Conservation (phyloP, 768 basidiomycete genomes). For the Saitozyma sp. region DNA sequence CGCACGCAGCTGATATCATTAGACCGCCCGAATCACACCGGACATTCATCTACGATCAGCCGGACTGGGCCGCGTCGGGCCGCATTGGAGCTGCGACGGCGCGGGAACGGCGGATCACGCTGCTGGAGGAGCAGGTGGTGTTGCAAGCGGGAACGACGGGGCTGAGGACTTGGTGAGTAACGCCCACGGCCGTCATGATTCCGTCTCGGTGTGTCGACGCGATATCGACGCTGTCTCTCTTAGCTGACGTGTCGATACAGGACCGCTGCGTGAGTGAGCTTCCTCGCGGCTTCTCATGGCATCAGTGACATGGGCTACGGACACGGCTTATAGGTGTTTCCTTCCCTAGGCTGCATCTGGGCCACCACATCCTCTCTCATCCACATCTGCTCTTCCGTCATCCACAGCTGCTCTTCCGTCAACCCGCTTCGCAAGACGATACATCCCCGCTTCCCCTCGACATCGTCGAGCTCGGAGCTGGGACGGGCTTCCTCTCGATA, state of each 20-base stretch:
- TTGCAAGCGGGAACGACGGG: conserved; percentile 51
- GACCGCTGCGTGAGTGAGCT: conserved; percentile 5
- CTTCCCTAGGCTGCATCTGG: conserved; percentile 32
- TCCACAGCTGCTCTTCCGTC: neutral
- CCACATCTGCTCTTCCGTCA: neutral
- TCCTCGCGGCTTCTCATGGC: conserved; percentile 1
- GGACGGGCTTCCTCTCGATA: conserved; percentile 48
- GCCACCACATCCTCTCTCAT: conserved; percentile 33
- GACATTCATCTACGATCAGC: conserved; percentile 43
- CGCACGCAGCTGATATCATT: conserved; percentile 1
- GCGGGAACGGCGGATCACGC: conserved; percentile 32
- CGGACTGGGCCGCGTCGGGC: conserved; percentile 1
- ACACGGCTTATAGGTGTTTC: neutral
- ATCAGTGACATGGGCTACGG: neutral
- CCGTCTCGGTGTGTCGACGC: too few species aligned
- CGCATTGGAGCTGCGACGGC: neutral
- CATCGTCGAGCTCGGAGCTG: conserved; percentile 47
- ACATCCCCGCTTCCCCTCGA: conserved; percentile 2
- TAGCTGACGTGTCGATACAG: neutral
- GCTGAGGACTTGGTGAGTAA: conserved; percentile 45
- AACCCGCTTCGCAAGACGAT: neutral
- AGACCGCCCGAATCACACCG: conserved; percentile 35
- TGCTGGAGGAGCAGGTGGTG: conserved; percentile 49
- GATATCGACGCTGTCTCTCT: too few species aligned
- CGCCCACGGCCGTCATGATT: too few species aligned